A percentile compares a stretch with the other conserved stretches of the same genome.
phyloP scores from a whole-genome alignment of 1,139 yeast genomes.

The Yamadazyma triangularis region DNA sequence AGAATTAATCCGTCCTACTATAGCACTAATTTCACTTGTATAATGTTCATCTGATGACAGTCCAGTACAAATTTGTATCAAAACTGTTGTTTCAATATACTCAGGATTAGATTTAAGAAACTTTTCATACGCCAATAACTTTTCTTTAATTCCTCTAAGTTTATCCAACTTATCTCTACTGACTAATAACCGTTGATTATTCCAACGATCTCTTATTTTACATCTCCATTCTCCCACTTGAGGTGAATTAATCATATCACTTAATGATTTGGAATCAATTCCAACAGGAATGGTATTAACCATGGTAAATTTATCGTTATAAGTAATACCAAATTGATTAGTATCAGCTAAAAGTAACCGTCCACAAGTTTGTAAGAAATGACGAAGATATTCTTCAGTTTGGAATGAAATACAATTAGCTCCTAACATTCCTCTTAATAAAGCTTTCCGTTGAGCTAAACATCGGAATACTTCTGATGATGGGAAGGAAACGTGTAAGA shows the following conservation, averaged over 20 bases:
- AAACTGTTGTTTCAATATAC: constrained; percentile 62
- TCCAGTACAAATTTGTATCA: constrained; percentile 72
- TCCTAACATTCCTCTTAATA: constrained; percentile 82
- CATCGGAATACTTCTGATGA: constrained; percentile 94
- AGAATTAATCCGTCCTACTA: constrained; percentile 83
- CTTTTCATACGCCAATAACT: constrained; percentile 79
- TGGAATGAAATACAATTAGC: constrained; percentile 88
- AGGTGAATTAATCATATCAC: constrained; percentile 40
- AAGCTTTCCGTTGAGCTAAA: constrained; percentile 75
- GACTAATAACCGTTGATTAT: constrained; percentile 63
- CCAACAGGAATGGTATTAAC: constrained; percentile 81
- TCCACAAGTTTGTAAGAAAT: constrained; percentile 87
- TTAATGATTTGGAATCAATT: constrained; percentile 66
- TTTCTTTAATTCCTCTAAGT: constrained; percentile 85
- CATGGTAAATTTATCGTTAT: constrained; percentile 60
- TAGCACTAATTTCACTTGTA: constrained; percentile 68
- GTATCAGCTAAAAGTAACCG: constrained; percentile 80
- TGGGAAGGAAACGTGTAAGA: constrained; percentile 92
- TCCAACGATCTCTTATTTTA: constrained; percentile 77
- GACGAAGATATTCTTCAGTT: constrained; percentile 88
- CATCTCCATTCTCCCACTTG: constrained; percentile 67
- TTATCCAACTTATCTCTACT: constrained; percentile 86
- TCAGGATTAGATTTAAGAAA: constrained; percentile 71
- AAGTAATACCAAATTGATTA: constrained; percentile 67
- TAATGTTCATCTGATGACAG: constrained; percentile 47